Evolutionary conservation across 2,329 filamentous ascomycete species (phyloP).

Genomic region (Cytospora leucostoma): DNA sequence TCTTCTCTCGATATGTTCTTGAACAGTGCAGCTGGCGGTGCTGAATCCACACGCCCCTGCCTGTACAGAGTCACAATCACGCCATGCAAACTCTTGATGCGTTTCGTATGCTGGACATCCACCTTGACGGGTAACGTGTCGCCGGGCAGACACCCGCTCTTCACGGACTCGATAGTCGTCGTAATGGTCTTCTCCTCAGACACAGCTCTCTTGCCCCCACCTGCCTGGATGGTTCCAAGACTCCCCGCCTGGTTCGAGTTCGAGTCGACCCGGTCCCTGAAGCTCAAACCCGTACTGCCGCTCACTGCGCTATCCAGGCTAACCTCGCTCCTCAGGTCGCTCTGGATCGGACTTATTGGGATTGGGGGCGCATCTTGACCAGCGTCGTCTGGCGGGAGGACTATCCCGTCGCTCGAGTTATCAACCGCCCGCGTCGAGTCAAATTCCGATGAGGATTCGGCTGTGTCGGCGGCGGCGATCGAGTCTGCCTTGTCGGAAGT

Average conservation of each 20-base stretch:
- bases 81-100: constrained; percentile 86
- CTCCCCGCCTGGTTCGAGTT: constrained; percentile 42
- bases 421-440: constrained; percentile 42
- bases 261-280: constrained; percentile 41
- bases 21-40: constrained; percentile 56
- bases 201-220: constrained; percentile 42
- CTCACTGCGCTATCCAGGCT: constrained; percentile 72
- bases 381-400: constrained; percentile 44
- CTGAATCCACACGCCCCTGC: constrained; percentile 85
- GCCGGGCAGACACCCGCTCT: constrained; percentile 82
- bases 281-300: constrained; percentile 63
- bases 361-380: constrained; percentile 40
- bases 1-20: constrained; percentile 58
- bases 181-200: constrained; percentile 75
- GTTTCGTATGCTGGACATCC: constrained; percentile 82
- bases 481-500: constrained; percentile 37
- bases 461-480: constrained; percentile 37
- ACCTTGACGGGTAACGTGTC: constrained; percentile 81
- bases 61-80: constrained; percentile 92
- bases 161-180: constrained; percentile 78
- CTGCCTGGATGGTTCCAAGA: constrained; percentile 47
- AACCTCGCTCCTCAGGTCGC: constrained; percentile 65
- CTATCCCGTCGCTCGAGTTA: constrained; percentile 43
- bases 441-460: constrained; percentile 40
- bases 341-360: constrained; percentile 47